phyloP scores from a whole-genome alignment of 2,329 filamentous ascomycete genomes.

The Dactylellina drechsleri region DNA sequence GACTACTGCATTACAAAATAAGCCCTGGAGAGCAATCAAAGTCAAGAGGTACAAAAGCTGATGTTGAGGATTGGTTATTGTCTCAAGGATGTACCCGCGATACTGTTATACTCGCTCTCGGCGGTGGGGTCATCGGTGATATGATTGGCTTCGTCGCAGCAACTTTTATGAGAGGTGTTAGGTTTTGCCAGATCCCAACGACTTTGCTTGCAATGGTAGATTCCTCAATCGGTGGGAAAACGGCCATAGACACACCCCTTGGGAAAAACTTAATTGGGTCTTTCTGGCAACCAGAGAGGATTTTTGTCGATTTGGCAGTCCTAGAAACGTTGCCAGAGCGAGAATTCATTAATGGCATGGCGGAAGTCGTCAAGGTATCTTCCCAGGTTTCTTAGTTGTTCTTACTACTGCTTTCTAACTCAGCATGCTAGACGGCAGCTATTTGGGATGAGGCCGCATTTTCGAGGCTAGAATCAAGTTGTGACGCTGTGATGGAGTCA shows the following conservation, averaged over 20 bases:
- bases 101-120: conserved; percentile 91
- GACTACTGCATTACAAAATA: conserved; percentile 85
- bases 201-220: conserved; percentile 97
- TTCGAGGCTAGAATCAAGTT: conserved; percentile 81
- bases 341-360: conserved; percentile 99
- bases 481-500: conserved; percentile 77
- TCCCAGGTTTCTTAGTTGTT: not conserved
- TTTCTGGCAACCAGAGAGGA: conserved; percentile 94
- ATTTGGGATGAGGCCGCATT: conserved; percentile 95
- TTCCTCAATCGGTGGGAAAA: conserved; percentile 97
- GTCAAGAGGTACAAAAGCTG: conserved; percentile 88
- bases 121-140: conserved; percentile 96
- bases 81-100: conserved; percentile 91
- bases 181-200: conserved; percentile 95
- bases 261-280: conserved; percentile 96
- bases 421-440: conserved; percentile 76
- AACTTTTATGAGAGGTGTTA: conserved; percentile 97
- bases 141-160: conserved; percentile 97
- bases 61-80: conserved; percentile 98
- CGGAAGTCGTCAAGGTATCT: conserved; percentile 85
- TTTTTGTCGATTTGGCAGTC: conserved; percentile 94
- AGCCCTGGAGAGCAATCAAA: conserved; percentile 94
- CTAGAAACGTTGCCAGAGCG: conserved; percentile 87
- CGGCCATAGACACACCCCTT: conserved; percentile 92
- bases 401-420: conserved; percentile 17